These are phyloP conservation scores for Trichoderma atrobrunneum DNA, from an alignment of 2,329 filamentous ascomycete genomes.

Conservation along the genomic window DNA sequence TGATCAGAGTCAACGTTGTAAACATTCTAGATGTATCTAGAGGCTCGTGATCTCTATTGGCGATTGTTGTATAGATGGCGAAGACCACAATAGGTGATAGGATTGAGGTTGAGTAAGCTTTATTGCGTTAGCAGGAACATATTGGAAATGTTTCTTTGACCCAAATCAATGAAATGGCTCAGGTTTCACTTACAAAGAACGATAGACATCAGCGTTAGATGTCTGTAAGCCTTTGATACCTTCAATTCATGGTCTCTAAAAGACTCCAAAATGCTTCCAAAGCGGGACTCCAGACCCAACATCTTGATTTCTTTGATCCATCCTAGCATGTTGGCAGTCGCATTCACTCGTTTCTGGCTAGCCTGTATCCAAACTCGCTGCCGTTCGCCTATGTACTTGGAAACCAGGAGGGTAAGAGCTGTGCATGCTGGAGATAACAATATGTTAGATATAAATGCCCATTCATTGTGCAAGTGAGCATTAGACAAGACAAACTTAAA, in stretches of 20 bases:
- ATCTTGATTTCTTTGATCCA: neutral
- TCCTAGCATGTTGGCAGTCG: neutral
- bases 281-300: neutral
- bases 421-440: neutral
- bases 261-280: neutral
- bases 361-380: neutral
- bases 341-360: neutral
- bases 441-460: neutral
- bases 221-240: neutral
- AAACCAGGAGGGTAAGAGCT: neutral
- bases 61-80: neutral
- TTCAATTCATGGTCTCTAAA: neutral
- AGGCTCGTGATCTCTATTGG: neutral
- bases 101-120: neutral
- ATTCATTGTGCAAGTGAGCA: neutral
- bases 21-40: neutral
- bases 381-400: neutral
- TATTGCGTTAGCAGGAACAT: neutral
- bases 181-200: neutral
- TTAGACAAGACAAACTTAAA: neutral
- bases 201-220: neutral
- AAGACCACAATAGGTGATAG: neutral
- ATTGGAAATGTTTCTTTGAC: neutral
- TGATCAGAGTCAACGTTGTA: neutral
- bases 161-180: neutral